Evolutionary conservation across 139 green algal species (phyloP).

Genomic region (Chlorella sp.): DNA sequence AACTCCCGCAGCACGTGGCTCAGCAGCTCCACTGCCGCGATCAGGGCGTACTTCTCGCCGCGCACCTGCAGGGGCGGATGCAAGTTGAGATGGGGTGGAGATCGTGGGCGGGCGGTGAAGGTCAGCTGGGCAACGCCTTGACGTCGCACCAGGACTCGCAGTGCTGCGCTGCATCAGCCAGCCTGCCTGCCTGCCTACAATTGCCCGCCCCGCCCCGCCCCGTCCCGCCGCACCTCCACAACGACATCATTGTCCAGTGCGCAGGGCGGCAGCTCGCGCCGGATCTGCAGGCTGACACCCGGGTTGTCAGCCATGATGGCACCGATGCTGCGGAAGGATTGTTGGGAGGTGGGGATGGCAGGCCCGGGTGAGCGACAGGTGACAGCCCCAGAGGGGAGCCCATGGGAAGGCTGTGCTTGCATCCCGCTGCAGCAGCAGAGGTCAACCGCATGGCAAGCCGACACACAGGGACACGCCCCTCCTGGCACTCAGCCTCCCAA

Average conservation of each 20-base stretch:
- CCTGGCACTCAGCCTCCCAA: not conserved
- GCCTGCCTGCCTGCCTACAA: not conserved
- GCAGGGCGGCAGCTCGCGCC: slow-evolving; percentile 10
- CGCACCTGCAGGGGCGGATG: not conserved
- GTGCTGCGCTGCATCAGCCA: not conserved
- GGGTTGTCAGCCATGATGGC: slow-evolving; percentile 12
- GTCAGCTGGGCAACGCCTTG: too few relatives aligned
- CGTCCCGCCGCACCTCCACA: not conserved
- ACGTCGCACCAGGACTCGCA: too few relatives aligned
- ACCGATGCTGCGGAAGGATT: not conserved
- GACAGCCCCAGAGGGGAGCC: too few relatives aligned
- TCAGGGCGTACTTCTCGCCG: not conserved
- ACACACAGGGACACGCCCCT: too few relatives aligned
- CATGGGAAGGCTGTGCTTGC: too few relatives aligned
- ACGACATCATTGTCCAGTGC: slow-evolving; percentile 31
- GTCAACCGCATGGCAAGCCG: not conserved
- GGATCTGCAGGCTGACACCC: not conserved
- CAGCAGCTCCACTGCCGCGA: not conserved
- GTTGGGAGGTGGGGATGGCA: not conserved
- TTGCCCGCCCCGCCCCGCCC: not conserved
- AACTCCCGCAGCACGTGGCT: slow-evolving; percentile 22
- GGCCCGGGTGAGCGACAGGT: too few relatives aligned
- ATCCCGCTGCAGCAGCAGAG: not conserved
- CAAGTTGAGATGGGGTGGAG: not conserved
- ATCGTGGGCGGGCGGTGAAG: not conserved